Percentiles rank a stretch among this genome's conserved stretches.
These are phyloP conservation scores for Vitellaria paradoxa DNA, from an alignment of 179 eudicot species.

Conservation along the genomic window DNA sequence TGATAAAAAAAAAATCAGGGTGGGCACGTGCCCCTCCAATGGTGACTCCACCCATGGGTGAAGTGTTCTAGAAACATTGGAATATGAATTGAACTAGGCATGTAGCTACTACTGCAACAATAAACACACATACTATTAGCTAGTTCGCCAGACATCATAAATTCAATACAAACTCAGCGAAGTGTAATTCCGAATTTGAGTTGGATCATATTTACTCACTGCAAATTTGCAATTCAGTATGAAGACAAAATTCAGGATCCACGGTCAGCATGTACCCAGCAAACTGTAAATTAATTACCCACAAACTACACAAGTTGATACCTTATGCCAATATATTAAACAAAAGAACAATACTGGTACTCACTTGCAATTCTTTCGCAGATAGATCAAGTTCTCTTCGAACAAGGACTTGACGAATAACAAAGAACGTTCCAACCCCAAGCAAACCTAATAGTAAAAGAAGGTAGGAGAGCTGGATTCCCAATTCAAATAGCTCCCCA, in stretches of 20 bases:
- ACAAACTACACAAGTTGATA: neutral
- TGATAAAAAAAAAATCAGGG: too few species aligned
- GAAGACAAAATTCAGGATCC: neutral
- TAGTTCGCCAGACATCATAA: conserved; percentile 1
- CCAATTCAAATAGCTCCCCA: conserved; percentile 92
- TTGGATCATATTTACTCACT: neutral
- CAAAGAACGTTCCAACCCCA: conserved; percentile 85
- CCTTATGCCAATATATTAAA: neutral
- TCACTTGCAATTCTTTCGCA: conserved; percentile 95
- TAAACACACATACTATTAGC: neutral
- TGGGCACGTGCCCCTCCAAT: too few species aligned
- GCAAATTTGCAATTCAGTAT: neutral
- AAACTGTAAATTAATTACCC: neutral
- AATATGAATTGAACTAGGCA: neutral
- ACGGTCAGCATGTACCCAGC: neutral
- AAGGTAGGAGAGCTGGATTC: conserved; percentile 88
- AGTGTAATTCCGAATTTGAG: neutral
- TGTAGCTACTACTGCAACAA: neutral
- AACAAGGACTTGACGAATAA: conserved; percentile 91
- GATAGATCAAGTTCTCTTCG: conserved; percentile 99
- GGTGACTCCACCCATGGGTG: too few species aligned
- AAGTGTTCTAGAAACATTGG: neutral
- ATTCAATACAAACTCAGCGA: neutral
- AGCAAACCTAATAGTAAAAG: conserved; percentile 81
- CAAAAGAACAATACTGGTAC: neutral